Evolutionary conservation across 2,329 filamentous ascomycete species (phyloP).

Genomic region (Aspergillus brunneoviolaceus): DNA sequence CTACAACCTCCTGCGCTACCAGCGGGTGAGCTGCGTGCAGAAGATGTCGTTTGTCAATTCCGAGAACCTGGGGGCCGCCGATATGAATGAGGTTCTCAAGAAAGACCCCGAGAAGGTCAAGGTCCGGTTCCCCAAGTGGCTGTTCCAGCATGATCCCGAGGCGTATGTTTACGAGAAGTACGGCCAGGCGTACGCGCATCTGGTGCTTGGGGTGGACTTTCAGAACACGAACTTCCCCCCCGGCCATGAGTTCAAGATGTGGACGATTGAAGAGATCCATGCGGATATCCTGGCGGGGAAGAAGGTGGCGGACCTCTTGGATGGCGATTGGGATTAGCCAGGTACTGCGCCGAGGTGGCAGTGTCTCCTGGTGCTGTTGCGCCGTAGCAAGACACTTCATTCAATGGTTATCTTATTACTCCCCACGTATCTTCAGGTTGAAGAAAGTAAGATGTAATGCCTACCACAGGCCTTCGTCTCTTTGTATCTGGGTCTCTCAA

Average conservation of each 20-base stretch:
- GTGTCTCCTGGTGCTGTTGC: too few relatives aligned
- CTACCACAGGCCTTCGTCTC: too few relatives aligned
- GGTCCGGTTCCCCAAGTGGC: slow-evolving; percentile 7
- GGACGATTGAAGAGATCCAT: slow-evolving; percentile 46
- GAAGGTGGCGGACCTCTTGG: slow-evolving; percentile 10
- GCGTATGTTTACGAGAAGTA: slow-evolving; percentile 17
- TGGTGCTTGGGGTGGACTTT: slow-evolving; percentile 39
- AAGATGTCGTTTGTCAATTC: slow-evolving; percentile 48
- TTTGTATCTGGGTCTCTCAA: too few relatives aligned
- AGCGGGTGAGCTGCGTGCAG: slow-evolving; percentile 50
- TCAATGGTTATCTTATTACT: too few relatives aligned
- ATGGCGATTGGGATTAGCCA: slow-evolving; percentile 14
- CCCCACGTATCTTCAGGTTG: too few relatives aligned
- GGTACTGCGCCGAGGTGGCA: too few relatives aligned
- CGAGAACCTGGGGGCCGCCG: slow-evolving; percentile 20
- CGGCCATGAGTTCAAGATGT: slow-evolving; percentile 43
- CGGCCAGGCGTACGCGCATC: slow-evolving; percentile 4
- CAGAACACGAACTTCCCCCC: slow-evolving; percentile 48
- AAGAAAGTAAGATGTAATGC: too few relatives aligned
- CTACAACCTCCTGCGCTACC: slow-evolving; percentile 36
- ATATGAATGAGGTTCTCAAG: background rate
- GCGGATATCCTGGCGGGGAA: slow-evolving; percentile 38
- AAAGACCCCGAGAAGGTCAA: slow-evolving; percentile 7
- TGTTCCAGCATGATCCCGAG: slow-evolving; percentile 16
- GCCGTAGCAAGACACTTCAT: too few relatives aligned